Percentiles rank a stretch among this genome's conserved stretches.
Evolutionary conservation across 1,284 basidiomycete species (phyloP).

Genomic region (Athelia sp.): DNA sequence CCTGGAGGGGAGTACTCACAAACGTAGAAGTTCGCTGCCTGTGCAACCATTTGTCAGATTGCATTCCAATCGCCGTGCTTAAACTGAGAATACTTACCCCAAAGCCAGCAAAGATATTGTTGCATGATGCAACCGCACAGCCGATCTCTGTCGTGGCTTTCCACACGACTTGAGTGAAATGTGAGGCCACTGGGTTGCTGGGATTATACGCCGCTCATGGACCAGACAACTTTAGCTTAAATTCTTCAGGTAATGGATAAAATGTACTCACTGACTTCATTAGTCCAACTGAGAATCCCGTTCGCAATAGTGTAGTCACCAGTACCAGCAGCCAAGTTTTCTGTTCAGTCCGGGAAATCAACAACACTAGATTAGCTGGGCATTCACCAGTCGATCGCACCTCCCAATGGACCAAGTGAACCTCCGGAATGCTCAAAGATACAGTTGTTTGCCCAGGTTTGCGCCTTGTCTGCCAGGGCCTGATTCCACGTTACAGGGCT

Average conservation of each 20-base stretch:
- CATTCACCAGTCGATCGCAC: constrained; percentile 26
- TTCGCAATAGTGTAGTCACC: constrained; percentile 25
- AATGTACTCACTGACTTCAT: constrained; percentile 30
- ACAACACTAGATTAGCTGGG: not conserved
- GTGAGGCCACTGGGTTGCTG: constrained; percentile 36
- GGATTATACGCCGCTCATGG: no score
- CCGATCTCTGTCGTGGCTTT: constrained; percentile 42
- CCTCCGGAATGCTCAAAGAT: constrained; percentile 62
- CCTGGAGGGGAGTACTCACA: constrained; percentile 46
- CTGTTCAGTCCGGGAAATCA: constrained; percentile 45
- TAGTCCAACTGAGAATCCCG: constrained; percentile 37
- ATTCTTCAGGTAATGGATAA: no score
- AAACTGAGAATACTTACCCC: no score
- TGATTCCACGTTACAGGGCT: constrained; percentile 52
- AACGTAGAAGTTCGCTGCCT: constrained; percentile 37
- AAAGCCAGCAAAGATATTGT: no score
- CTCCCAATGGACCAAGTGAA: constrained; percentile 53
- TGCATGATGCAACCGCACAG: constrained; percentile 36
- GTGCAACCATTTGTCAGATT: constrained; percentile 2
- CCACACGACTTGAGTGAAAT: constrained; percentile 53
- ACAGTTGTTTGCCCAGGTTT: constrained; percentile 61
- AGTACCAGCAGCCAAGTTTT: constrained; percentile 47
- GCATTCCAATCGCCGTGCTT: no score
- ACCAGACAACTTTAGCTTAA: not conserved
- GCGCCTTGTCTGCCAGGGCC: constrained; percentile 47